phyloP scores from a whole-genome alignment of 1,284 basidiomycete species.

The Austropuccinia psidii region DNA sequence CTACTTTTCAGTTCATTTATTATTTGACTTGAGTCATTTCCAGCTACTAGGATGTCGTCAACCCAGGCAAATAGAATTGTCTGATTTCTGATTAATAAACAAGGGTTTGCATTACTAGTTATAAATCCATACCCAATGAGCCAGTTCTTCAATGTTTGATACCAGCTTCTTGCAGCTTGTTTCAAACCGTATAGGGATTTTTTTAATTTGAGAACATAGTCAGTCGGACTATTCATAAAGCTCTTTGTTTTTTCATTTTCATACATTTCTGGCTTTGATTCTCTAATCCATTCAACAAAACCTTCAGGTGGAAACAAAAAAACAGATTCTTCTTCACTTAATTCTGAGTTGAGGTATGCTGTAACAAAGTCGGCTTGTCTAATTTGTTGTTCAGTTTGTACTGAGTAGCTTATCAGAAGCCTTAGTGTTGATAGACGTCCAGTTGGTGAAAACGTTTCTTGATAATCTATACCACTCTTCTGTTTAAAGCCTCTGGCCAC shows the following conservation, averaged over 20 bases:
- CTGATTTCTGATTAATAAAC: not conserved
- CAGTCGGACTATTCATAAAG: not conserved
- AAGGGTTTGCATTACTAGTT: not conserved
- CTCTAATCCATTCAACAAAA: slow-evolving; percentile 14
- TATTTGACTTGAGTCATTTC: not conserved
- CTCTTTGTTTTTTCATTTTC: not conserved
- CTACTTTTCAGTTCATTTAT: not conserved
- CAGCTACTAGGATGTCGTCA: not conserved
- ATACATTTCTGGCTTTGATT: slow-evolving; percentile 1
- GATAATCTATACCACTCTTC: slow-evolving; percentile 4
- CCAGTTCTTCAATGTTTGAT: not conserved
- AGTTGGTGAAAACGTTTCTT: slow-evolving; percentile 11
- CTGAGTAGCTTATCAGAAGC: not conserved
- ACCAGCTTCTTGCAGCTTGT: not conserved
- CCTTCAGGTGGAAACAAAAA: not conserved
- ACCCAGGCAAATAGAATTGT: too few species aligned
- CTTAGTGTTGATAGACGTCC: not conserved
- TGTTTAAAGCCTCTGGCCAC: slow-evolving; percentile 14
- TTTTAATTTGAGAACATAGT: not conserved
- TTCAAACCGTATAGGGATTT: slow-evolving; percentile 3
- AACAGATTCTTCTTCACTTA: not conserved
- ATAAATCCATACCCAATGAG: not conserved
- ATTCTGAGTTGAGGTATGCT: not conserved
- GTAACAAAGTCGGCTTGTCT: slow-evolving; percentile 9
- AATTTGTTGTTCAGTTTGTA: not conserved